Conservation (phyloP, 805 yeast species). For the Lipomyces orientalis region DNA sequence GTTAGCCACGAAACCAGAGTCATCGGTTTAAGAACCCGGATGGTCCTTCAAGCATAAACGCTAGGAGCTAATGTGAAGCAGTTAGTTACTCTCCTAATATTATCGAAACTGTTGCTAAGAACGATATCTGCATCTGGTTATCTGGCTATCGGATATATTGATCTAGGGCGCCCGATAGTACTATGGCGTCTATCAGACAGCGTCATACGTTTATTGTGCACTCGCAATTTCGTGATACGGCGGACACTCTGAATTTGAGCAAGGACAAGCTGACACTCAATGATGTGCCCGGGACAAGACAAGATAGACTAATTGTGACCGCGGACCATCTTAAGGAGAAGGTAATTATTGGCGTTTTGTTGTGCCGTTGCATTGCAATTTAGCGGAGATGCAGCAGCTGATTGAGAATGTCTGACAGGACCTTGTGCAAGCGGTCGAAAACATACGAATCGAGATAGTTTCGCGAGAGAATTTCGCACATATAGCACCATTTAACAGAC, state of each 20-base stretch:
- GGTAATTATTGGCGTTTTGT: slow-evolving; percentile 6
- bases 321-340: slow-evolving; percentile 11
- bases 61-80: too few relatives aligned
- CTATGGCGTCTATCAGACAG: slow-evolving; percentile 23
- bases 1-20: too few relatives aligned
- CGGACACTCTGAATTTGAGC: slow-evolving; percentile 27
- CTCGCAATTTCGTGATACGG: slow-evolving; percentile 25
- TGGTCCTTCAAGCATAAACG: too few relatives aligned
- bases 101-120: neutral
- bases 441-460: slow-evolving; percentile 29
- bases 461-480: slow-evolving; percentile 30
- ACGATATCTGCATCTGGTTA: too few relatives aligned
- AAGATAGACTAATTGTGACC: slow-evolving; percentile 24
- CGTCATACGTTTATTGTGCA: slow-evolving; percentile 37
- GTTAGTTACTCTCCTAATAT: too few relatives aligned
- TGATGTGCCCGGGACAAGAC: slow-evolving; percentile 34
- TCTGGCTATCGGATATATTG: too few relatives aligned
- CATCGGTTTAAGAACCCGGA: too few relatives aligned
- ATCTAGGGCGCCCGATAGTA: neutral
- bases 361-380: neutral
- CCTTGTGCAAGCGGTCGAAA: slow-evolving; percentile 12
- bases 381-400: neutral
- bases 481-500: slow-evolving; percentile 34
- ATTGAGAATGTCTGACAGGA: slow-evolving; percentile 10
- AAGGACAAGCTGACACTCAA: slow-evolving; percentile 17